A percentile compares a stretch with the other conserved stretches of the same genome.
Evolutionary conservation across 2,329 filamentous ascomycete species (phyloP).

Genomic region (Pseudogymnoascus sp.): DNA sequence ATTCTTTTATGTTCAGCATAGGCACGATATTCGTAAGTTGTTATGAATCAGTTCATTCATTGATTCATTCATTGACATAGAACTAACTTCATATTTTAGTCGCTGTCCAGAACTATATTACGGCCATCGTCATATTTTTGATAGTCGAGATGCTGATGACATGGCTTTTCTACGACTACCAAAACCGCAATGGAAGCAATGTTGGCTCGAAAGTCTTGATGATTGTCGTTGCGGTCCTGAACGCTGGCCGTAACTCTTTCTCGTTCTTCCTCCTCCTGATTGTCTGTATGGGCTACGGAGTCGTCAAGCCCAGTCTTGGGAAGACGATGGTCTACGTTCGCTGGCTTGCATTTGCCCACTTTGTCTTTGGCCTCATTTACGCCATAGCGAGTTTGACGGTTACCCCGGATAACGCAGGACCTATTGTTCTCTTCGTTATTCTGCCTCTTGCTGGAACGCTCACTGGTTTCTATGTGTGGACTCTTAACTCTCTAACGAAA

Average conservation of each 20-base stretch:
- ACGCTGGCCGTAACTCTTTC: constrained; percentile 91
- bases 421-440: constrained; percentile 85
- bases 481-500: constrained; percentile 83
- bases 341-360: constrained; percentile 83
- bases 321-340: constrained; percentile 92
- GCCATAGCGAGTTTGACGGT: constrained; percentile 82
- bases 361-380: constrained; percentile 90
- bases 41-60: background rate
- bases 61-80: constrained; percentile 1
- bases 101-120: constrained; percentile 98
- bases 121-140: constrained; percentile 87
- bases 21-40: constrained; percentile 71
- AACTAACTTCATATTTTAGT: constrained; percentile 42
- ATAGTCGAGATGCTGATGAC: constrained; percentile 97
- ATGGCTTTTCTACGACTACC: constrained; percentile 97
- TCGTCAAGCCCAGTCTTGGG: constrained; percentile 87
- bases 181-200: constrained; percentile 83
- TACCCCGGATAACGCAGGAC: constrained; percentile 80
- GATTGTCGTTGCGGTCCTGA: constrained; percentile 84
- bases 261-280: constrained; percentile 97
- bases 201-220: constrained; percentile 75
- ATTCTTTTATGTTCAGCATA: constrained; percentile 90
- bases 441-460: constrained; percentile 84
- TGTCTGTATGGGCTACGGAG: constrained; percentile 98
- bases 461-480: constrained; percentile 98